A percentile compares a stretch with the other conserved stretches of the same genome.
Conservation (phyloP, 78 protist genomes). For the Protostelium mycophagum region DNA sequence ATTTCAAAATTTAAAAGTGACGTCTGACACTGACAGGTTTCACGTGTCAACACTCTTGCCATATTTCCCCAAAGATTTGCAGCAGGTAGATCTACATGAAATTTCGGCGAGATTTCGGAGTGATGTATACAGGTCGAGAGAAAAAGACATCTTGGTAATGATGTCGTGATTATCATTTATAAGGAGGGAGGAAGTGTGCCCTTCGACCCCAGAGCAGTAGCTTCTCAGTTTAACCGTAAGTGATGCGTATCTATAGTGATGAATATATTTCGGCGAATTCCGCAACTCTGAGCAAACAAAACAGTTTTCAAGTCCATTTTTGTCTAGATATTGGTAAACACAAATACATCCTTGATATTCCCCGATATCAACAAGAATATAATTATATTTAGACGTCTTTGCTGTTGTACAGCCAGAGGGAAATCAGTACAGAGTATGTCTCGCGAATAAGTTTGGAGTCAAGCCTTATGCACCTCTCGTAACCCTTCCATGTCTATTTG, state of each 20-base stretch:
- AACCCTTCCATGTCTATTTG: not conserved
- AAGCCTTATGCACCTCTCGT: not conserved
- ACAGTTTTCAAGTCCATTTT: too few species aligned
- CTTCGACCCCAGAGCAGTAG: not conserved
- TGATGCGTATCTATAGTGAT: too few species aligned
- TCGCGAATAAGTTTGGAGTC: not conserved
- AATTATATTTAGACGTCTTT: not conserved
- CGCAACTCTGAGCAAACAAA: too few species aligned
- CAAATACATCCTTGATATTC: too few species aligned
- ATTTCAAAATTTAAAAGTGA: not conserved
- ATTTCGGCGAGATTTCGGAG: not conserved
- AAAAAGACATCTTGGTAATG: conserved; percentile 76
- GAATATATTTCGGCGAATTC: too few species aligned
- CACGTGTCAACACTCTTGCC: not conserved
- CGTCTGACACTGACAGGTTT: not conserved
- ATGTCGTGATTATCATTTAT: conserved; percentile 59
- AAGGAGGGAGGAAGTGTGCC: conserved; percentile 27
- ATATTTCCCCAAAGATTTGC: not conserved
- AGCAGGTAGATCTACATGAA: not conserved
- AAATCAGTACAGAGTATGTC: not conserved
- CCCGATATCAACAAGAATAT: too few species aligned
- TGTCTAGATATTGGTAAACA: too few species aligned
- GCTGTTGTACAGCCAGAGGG: not conserved
- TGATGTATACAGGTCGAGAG: conserved; percentile 47
- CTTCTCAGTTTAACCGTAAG: not conserved